phyloP scores from a whole-genome alignment of 306 rosid genomes.

The Rosa chinensis region DNA sequence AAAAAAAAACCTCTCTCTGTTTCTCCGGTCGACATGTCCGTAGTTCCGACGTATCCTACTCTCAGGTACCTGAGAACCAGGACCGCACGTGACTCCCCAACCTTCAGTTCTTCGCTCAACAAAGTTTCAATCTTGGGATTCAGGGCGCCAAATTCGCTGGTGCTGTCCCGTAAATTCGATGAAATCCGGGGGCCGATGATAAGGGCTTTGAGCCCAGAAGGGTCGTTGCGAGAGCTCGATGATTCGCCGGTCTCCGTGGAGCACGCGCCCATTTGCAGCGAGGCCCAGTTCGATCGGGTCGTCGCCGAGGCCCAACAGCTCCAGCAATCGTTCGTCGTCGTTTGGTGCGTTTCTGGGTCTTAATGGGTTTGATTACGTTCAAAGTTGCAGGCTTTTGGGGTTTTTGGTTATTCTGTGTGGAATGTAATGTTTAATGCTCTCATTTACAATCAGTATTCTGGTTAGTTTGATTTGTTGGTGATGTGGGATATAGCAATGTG shows the following conservation, averaged over 20 bases:
- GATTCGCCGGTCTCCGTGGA: slow-evolving; percentile 50
- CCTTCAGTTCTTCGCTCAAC: neutral
- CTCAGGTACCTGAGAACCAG: slow-evolving; percentile 18
- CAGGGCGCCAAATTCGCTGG: slow-evolving; percentile 5
- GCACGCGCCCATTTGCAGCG: slow-evolving; percentile 45
- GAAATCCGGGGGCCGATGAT: neutral
- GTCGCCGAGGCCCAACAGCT: slow-evolving; percentile 40
- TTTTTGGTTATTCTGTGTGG: neutral
- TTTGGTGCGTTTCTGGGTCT: slow-evolving; percentile 37
- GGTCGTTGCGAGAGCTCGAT: slow-evolving; percentile 41
- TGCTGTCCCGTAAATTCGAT: slow-evolving; percentile 15
- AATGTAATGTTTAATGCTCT: neutral
- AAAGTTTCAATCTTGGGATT: neutral
- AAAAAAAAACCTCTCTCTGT: neutral
- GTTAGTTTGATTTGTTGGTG: neutral
- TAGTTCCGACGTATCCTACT: slow-evolving; percentile 22
- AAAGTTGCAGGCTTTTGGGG: neutral
- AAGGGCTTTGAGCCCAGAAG: slow-evolving; percentile 31
- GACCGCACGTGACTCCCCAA: slow-evolving; percentile 2
- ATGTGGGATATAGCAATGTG: neutral
- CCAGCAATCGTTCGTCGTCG: slow-evolving; percentile 35
- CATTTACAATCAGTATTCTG: neutral
- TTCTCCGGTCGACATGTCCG: slow-evolving; percentile 37
- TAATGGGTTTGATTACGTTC: neutral
- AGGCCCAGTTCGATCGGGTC: slow-evolving; percentile 47